Percentiles rank a stretch among this genome's conserved stretches.
Evolutionary conservation across 371 early-diverging fungal species (phyloP).

Genomic region (Apophysomyces elegans): DNA sequence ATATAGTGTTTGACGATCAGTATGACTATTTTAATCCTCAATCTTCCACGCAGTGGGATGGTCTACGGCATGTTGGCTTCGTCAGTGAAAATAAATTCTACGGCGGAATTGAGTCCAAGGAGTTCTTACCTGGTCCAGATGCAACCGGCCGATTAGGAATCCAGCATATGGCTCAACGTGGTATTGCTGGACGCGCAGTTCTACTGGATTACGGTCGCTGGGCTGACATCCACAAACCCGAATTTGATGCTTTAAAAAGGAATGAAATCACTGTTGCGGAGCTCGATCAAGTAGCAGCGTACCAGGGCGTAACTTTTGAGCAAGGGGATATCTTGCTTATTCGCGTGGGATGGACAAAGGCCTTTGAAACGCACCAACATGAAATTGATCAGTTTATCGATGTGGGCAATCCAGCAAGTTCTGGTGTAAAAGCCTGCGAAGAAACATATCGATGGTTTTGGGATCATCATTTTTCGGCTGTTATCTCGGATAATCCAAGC

Average conservation of each 20-base stretch:
- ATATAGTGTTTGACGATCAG: constrained; percentile 36
- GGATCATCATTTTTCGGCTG: constrained; percentile 51
- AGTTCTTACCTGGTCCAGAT: constrained; percentile 19
- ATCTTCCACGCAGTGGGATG: constrained; percentile 50
- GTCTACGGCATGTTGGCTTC: constrained; percentile 42
- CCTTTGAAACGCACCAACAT: constrained; percentile 15
- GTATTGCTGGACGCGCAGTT: constrained; percentile 51
- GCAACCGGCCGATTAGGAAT: constrained; percentile 38
- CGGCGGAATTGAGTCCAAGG: constrained; percentile 29
- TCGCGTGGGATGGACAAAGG: constrained; percentile 44
- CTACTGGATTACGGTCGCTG: constrained; percentile 48
- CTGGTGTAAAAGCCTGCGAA: constrained; percentile 45
- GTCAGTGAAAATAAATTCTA: constrained; percentile 29
- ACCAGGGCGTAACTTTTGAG: constrained; percentile 40
- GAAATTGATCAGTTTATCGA: constrained; percentile 13
- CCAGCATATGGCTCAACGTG: constrained; percentile 48
- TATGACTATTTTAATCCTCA: constrained; percentile 48
- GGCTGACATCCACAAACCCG: constrained; percentile 31
- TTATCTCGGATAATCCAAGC: constrained; percentile 37
- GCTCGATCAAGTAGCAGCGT: constrained; percentile 37
- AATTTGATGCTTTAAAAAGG: constrained; percentile 35
- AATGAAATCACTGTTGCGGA: constrained; percentile 41
- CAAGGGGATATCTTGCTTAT: constrained; percentile 46
- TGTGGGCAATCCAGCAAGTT: constrained; percentile 18
- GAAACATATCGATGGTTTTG: constrained; percentile 50